phyloP scores from a whole-genome alignment of 116 monocot genomes.

The Cymodocea nodosa region DNA sequence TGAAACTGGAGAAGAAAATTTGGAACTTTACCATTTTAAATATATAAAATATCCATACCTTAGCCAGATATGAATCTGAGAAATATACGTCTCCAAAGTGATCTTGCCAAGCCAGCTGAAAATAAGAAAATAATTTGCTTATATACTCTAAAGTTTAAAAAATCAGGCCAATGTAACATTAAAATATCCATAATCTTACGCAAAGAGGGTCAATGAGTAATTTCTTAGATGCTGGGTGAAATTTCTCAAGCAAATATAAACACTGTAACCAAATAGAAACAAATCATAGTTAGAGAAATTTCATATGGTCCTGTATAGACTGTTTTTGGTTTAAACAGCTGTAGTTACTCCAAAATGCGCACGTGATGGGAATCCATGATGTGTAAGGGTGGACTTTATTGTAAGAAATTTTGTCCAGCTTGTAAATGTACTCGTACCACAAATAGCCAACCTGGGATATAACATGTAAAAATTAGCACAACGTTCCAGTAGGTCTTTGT shows the following conservation, averaged over 20 bases:
- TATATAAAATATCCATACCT: constrained; percentile 23
- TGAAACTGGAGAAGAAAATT: too few relatives aligned
- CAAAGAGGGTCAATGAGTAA: constrained; percentile 36
- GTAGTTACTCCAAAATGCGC: constrained; percentile 10
- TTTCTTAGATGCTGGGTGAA: constrained; percentile 69
- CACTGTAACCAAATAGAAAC: constrained; percentile 26
- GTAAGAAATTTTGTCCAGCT: constrained; percentile 86
- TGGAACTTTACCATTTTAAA: too few relatives aligned
- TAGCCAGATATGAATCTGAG: constrained; percentile 98
- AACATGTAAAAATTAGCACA: neutral
- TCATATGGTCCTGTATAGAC: neutral
- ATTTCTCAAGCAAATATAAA: constrained; percentile 92
- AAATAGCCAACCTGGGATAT: constrained; percentile 68
- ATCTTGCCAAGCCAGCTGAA: constrained; percentile 97
- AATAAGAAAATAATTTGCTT: neutral
- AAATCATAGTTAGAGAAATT: neutral
- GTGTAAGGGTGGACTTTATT: constrained; percentile 95
- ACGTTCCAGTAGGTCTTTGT: neutral
- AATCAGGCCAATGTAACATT: too few relatives aligned
- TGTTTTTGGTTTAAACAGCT: neutral
- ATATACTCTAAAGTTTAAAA: too few relatives aligned
- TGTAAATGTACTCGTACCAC: constrained; percentile 97
- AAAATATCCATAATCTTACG: constrained; percentile 14
- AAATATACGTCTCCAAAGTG: constrained; percentile 94
- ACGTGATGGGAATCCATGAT: constrained; percentile 99